A percentile compares a stretch with the other conserved stretches of the same genome.
Conservation (phyloP, 2,329 filamentous ascomycete species). For the Geoglossum cookeanum region DNA sequence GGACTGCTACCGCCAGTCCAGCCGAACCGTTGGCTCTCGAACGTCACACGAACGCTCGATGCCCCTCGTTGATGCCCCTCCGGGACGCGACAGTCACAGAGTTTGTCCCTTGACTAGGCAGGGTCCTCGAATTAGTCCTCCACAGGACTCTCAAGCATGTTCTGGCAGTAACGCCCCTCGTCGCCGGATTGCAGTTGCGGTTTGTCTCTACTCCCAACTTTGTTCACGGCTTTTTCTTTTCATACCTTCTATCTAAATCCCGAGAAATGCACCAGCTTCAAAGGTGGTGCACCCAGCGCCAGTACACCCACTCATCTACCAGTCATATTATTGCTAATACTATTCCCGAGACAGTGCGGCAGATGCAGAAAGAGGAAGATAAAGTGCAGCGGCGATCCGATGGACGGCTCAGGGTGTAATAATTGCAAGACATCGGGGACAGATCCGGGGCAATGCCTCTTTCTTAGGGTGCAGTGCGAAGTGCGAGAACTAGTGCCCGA, state of each 20-base stretch:
- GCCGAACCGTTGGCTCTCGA: neutral
- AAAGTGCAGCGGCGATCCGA: conserved; percentile 71
- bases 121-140: conserved; percentile 5
- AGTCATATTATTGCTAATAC: conserved; percentile 3
- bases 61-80: conserved; percentile 8
- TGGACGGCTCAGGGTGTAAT: conserved; percentile 55
- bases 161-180: conserved; percentile 11
- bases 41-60: conserved; percentile 8
- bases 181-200: conserved; percentile 17
- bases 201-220: conserved; percentile 8
- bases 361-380: conserved; percentile 90
- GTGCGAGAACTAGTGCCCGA: conserved; percentile 4
- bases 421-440: conserved; percentile 64
- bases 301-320: neutral
- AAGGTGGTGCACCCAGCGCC: neutral
- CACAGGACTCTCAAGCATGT: conserved; percentile 11
- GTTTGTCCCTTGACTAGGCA: conserved; percentile 4
- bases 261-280: neutral
- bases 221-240: neutral
- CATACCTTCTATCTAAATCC: neutral
- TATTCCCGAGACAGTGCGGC: conserved; percentile 41
- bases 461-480: conserved; percentile 44
- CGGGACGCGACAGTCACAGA: conserved; percentile 5
- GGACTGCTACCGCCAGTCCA: conserved; percentile 13
- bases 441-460: conserved; percentile 45